Evolutionary conservation across 176 grass and related monocot species (phyloP).

Genomic region (Oryza glaberrima): DNA sequence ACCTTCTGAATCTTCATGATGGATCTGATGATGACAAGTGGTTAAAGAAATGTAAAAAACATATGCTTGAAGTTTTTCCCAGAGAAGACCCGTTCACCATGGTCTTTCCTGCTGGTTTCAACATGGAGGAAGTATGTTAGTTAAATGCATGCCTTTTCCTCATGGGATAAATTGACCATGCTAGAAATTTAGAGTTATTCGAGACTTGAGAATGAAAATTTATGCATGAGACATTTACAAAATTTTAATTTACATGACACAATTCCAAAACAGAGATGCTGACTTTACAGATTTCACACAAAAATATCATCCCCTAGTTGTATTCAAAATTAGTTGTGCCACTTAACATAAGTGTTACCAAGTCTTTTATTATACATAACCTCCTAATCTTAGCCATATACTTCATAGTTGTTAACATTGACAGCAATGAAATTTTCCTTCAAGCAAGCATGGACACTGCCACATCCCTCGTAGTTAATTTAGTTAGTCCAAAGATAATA

Average conservation of each 20-base stretch:
- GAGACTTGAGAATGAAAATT: background rate
- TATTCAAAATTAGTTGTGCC: background rate
- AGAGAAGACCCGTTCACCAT: constrained; percentile 88
- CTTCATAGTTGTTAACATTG: constrained; percentile 8
- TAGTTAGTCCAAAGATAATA: background rate
- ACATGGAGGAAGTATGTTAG: constrained; percentile 74
- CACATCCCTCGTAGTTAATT: background rate
- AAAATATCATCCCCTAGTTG: background rate
- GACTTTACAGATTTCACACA: background rate
- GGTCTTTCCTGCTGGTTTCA: constrained; percentile 72
- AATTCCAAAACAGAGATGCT: background rate
- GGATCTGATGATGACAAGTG: constrained; percentile 75
- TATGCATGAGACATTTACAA: background rate
- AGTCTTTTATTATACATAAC: background rate
- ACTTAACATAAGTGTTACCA: background rate
- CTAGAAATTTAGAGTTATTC: constrained; percentile 5
- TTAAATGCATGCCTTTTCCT: constrained; percentile 32
- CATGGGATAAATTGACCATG: background rate
- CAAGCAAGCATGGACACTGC: background rate
- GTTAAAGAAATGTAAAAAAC: constrained; percentile 87
- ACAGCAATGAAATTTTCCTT: constrained; percentile 1
- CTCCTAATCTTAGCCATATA: background rate
- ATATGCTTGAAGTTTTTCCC: constrained; percentile 74
- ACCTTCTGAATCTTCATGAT: constrained; percentile 91
- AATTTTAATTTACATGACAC: background rate